Base-by-base conservation (phyloP, 1,139 yeast species). In the Geotrichum restrictum region DNA sequence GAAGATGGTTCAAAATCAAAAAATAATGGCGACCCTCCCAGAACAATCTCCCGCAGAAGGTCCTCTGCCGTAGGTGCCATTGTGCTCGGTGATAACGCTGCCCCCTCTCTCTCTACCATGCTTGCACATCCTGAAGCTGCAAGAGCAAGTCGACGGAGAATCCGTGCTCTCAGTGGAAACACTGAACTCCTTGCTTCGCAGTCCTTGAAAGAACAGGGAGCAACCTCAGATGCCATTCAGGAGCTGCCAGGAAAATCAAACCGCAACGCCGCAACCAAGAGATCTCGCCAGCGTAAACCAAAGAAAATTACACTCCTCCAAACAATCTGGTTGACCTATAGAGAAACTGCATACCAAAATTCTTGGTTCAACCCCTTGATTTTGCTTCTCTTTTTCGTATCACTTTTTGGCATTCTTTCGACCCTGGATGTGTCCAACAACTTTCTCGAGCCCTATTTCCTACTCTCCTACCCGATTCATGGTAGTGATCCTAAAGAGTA, bases 311-410 rank as follows among this genome's bases (percentile, higher is more conserved):
- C 57, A 34, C 41, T 42, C 2, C 29, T 40, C 16, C 47, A 38
- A 19, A 38, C 83, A 62, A 66, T 83, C 45, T 73, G 79, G 72
- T 65, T 80, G 16, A 78, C 80, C 0, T 79, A 78, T 59, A 75
- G 78, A 40, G 93, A 87, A 61, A 70, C 85, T 60, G 68, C 79
- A 53, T 81, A 79, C 64, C 76, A 88, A 57, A 85, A 87, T 64
- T 80, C 95, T 10, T 91, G 97, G 97, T 67, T 88, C 41, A 72
- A 79, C 16, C 95, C 96, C 0, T 67, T 83, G 48, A 39, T 84
- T 44, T 19, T 67, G 14, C 51, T 69, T 52, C 32, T 58, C 19
- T 50, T 80, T 8, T 63, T 83, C 56, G 40, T 67, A 0, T 50
- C 66, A 1, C 7, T 45, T 2, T 49, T 27, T 14, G 67, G 78